Evolutionary conservation across 306 rosid genomes (phyloP), one percentile per base, ranked within the genome.

Genomic region (Pyrus betulifolia): DNA sequence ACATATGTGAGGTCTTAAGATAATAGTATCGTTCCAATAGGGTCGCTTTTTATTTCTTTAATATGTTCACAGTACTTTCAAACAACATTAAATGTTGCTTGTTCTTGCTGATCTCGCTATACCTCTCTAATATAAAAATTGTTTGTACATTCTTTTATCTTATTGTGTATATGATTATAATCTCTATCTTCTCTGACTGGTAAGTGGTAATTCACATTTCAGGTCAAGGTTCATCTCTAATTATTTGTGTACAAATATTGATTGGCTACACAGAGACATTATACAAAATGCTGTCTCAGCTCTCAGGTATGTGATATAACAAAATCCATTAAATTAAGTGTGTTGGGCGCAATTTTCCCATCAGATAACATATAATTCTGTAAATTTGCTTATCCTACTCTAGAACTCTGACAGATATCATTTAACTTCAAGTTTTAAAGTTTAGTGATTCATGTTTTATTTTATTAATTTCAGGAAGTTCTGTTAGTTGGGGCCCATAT

Each of bases 211-310:
- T 82, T 63, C 78, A 38, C 81, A 78, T 83, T 86, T 66, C 97
- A 95, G 99, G 99, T 81, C 99, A 95, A 81, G 99, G 99, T 73
- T 92, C 99, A 25, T 90, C 96, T 77, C 86, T 92, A 68, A 90
- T 95, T 78, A 88, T 95, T 73, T 95, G 99, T 33, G 97, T 95
- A 54, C 97, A 95, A 81, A 95, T 95, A 84, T 83, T 95, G 88
- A 89, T 92, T 44, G 97, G 99, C 76, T 95, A 95, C 82, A 91
- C 91, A 73, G 99, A 92, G 84, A 95, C 96, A 17, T 71, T 92
- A 78, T 80, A 90, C 88, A 95, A 91, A 81, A 95, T 95, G 99
- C 68, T 95, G 87, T 88, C 87, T 69, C 97, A 89, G 89, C 96
- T 92, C 67, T 92, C 97, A 83, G 97, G 99, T 88, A 86, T 85